Evolutionary conservation across 345 rosid genomes (phyloP), one percentile per base, ranked within the genome.

Genomic region (Syzygium aqueum): DNA sequence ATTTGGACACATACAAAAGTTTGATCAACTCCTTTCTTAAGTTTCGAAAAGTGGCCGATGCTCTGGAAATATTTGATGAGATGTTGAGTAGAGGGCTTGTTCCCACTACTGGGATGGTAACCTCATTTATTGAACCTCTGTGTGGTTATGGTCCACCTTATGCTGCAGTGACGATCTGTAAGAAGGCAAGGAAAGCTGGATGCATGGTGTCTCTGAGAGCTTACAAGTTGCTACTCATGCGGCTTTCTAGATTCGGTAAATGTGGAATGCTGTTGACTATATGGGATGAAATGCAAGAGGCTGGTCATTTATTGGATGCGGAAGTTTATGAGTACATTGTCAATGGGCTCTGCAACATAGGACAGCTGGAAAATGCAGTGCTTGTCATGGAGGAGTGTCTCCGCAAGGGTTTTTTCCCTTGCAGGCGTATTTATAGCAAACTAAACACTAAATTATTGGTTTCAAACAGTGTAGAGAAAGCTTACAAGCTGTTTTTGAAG

Each of bases 71-170:
- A 88, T 94, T 93, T 84, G 97, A 95, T 85, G 97, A 95, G 90
- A 95, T 97, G 99, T 65, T 95, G 88, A 88, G 82, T 84, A 92
- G 89, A 88, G 91, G 93, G 52, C 83, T 96, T 86, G 85, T 92
- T 88, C 98, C 98, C 51, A 86, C 94, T 63, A 93, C 95, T 40
- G 97, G 98, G 88, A 90, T 86, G 9, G 43, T 95, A 50, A 96
- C 98, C 84, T 90, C 94, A 51, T 94, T 94, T 84, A 90, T 97
- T 52, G 89, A 94, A 87, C 95, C 94, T 30, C 90, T 97, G 52
- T 96, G 99, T 80, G 86, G 95, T 89, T 95, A 91, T 80, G 99
- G 99, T 89, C 98, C 99, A 51, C 99, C 99, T 33, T 91, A 95
- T 84, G 98, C 97, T 87, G 98, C 99, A 11, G 89, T 95, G 95